Conservation (phyloP, 768 basidiomycete genomes). For the Lentinus brumalis region DNA sequence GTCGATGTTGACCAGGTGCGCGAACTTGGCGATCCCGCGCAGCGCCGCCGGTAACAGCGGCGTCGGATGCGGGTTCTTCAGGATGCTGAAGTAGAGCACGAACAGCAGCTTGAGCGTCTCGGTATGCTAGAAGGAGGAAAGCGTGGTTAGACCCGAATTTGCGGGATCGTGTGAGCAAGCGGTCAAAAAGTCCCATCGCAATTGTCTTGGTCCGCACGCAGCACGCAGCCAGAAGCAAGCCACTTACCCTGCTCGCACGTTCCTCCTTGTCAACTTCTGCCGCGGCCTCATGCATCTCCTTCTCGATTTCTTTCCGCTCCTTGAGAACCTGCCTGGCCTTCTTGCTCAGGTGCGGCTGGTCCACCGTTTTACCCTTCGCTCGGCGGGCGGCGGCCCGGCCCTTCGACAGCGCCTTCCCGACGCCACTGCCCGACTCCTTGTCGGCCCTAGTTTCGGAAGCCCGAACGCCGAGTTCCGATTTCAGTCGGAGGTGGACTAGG, state of each 20-base stretch:
- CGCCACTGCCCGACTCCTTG: slow-evolving; percentile 39
- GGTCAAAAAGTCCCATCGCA: slow-evolving; percentile 22
- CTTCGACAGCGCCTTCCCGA: slow-evolving; percentile 43
- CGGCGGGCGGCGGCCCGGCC: slow-evolving; percentile 45
- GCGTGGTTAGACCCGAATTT: not conserved
- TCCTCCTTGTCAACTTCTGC: slow-evolving; percentile 94
- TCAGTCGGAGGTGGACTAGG: slow-evolving; percentile 82
- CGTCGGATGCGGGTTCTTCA: slow-evolving; percentile 82
- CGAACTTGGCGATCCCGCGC: slow-evolving; percentile 89
- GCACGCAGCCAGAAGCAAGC: slow-evolving; percentile 5
- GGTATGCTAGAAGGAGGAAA: slow-evolving; percentile 67
- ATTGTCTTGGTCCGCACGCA: not conserved
- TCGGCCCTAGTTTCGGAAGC: slow-evolving; percentile 72
- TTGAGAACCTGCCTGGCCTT: slow-evolving; percentile 83
- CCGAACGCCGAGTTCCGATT: slow-evolving; percentile 80
- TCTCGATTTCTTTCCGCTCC: slow-evolving; percentile 87
- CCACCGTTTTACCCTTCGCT: slow-evolving; percentile 59
- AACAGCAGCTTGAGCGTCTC: slow-evolving; percentile 98
- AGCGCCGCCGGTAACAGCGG: slow-evolving; percentile 84
- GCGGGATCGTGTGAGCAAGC: slow-evolving; percentile 1
- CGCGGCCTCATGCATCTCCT: slow-evolving; percentile 92
- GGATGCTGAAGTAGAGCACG: slow-evolving; percentile 93
- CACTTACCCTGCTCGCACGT: slow-evolving; percentile 73
- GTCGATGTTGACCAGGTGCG: slow-evolving; percentile 96
- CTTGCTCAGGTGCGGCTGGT: slow-evolving; percentile 84